phyloP scores from a whole-genome alignment of 345 rosid genomes.

The Camelina laxa region DNA sequence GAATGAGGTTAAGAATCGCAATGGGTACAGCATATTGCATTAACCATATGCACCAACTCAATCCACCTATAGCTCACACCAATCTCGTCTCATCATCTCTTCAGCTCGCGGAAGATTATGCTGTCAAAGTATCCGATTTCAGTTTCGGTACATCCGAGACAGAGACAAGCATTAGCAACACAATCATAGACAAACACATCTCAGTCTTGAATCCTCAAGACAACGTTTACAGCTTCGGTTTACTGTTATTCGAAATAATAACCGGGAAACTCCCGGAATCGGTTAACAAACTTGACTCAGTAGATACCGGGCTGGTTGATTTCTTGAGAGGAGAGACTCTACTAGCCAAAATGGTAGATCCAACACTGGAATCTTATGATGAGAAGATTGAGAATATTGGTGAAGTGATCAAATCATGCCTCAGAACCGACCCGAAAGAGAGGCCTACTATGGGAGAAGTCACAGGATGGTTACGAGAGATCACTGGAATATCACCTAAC shows the following conservation, averaged over 20 bases:
- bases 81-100: constrained; percentile 68
- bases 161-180: constrained; percentile 36
- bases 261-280: constrained; percentile 71
- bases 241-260: constrained; percentile 73
- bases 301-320: constrained; percentile 62
- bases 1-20: constrained; percentile 75
- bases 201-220: constrained; percentile 42
- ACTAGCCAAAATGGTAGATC: constrained; percentile 66
- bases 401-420: constrained; percentile 66
- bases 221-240: constrained; percentile 76
- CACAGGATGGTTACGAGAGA: constrained; percentile 56
- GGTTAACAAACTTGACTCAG: constrained; percentile 48
- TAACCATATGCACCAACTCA: constrained; percentile 78
- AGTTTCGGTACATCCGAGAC: constrained; percentile 63
- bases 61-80: constrained; percentile 70
- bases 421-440: constrained; percentile 57
- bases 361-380: constrained; percentile 61
- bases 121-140: constrained; percentile 78
- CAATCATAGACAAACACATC: constrained; percentile 39
- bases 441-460: constrained; percentile 71
- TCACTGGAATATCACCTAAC: constrained; percentile 59
- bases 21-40: constrained; percentile 92
- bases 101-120: constrained; percentile 85
- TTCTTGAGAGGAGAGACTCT: constrained; percentile 53
- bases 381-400: constrained; percentile 59